These are phyloP conservation scores for Onygenales sp. DNA, from an alignment of 2,329 filamentous ascomycete genomes.

Conservation along the genomic window DNA sequence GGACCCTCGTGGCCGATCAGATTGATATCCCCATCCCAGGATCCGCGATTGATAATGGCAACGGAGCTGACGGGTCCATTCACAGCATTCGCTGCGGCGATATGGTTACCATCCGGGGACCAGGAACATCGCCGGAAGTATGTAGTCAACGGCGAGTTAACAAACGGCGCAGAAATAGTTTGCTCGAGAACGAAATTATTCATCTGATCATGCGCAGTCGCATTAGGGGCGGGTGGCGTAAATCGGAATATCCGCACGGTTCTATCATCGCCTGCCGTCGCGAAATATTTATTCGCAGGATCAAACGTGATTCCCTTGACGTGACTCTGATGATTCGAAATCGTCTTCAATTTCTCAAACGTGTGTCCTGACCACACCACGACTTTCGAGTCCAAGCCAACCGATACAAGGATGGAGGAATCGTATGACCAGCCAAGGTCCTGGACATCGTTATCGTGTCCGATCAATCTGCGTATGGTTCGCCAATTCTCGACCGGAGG, in stretches of 20 bases:
- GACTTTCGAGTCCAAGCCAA: constrained; percentile 93
- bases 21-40: constrained; percentile 95
- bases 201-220: constrained; percentile 87
- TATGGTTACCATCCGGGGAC: constrained; percentile 95
- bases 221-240: constrained; percentile 80
- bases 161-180: constrained; percentile 81
- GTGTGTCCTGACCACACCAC: constrained; percentile 98
- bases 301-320: constrained; percentile 99
- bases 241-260: constrained; percentile 96
- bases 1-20: constrained; percentile 94
- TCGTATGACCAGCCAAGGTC: constrained; percentile 96
- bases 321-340: constrained; percentile 89
- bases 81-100: constrained; percentile 91
- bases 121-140: constrained; percentile 96
- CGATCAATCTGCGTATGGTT: constrained; percentile 83
- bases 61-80: constrained; percentile 97
- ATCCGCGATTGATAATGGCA: constrained; percentile 83
- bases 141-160: constrained; percentile 85
- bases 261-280: constrained; percentile 91
- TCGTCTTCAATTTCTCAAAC: constrained; percentile 93
- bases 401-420: constrained; percentile 89
- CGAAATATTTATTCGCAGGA: constrained; percentile 98
- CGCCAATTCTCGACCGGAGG: constrained; percentile 97
- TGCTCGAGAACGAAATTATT: constrained; percentile 94
- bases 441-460: constrained; percentile 97